Evolutionary conservation across 345 rosid species (phyloP).

Genomic region (Jatropha curcas): DNA sequence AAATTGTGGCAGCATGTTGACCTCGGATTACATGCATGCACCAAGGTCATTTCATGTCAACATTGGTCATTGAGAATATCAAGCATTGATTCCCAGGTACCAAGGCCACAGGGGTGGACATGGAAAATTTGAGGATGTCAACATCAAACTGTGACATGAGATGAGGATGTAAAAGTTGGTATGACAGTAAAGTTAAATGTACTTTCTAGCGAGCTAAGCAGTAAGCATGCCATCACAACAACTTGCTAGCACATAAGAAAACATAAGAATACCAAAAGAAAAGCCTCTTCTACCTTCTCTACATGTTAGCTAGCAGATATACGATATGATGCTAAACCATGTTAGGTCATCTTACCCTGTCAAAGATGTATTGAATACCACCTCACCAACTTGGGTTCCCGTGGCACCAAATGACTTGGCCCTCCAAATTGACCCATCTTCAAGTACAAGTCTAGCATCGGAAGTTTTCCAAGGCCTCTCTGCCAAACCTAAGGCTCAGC

Average conservation of each 20-base stretch:
- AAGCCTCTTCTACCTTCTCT: background rate
- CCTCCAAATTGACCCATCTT: conserved; percentile 91
- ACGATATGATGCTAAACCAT: background rate
- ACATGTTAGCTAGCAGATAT: background rate
- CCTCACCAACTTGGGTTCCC: conserved; percentile 93
- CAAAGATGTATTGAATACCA: conserved; percentile 93
- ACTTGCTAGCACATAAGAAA: background rate
- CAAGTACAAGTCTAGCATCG: conserved; percentile 86
- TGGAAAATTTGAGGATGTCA: too few relatives aligned
- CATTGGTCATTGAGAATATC: too few relatives aligned
- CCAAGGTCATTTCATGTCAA: too few relatives aligned
- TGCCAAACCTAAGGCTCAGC: conserved; percentile 37
- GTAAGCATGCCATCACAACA: background rate
- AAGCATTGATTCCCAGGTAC: too few relatives aligned
- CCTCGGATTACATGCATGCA: too few relatives aligned
- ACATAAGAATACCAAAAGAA: background rate
- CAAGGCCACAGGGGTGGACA: too few relatives aligned
- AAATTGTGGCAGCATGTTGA: too few relatives aligned
- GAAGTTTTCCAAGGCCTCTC: conserved; percentile 87
- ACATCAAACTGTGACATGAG: too few relatives aligned
- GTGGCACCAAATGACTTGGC: conserved; percentile 96
- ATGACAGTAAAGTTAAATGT: too few relatives aligned
- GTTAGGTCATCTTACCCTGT: conserved; percentile 56
- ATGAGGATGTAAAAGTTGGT: too few relatives aligned
- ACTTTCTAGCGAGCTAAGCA: background rate